phyloP scores from a whole-genome alignment of 2,329 filamentous ascomycete genomes.

The Colletotrichum costaricense region DNA sequence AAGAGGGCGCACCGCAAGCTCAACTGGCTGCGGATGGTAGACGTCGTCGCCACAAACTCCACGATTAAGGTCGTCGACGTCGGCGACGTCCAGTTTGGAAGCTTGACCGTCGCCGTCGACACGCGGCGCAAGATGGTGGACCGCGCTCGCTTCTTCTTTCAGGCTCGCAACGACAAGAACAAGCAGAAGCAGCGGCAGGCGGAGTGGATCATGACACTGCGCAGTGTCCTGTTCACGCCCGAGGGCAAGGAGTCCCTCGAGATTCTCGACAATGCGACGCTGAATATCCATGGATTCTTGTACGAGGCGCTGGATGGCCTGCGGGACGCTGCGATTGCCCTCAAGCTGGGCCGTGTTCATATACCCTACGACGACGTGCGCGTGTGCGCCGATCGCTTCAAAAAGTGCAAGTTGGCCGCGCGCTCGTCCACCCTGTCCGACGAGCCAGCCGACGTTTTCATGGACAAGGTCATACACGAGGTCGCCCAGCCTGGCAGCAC shows the following conservation, averaged over 20 bases:
- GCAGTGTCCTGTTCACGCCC: slow-evolving; percentile 89
- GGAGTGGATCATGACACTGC: slow-evolving; percentile 91
- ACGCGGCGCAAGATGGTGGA: slow-evolving; percentile 93
- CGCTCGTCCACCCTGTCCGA: slow-evolving; percentile 47
- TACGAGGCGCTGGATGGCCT: slow-evolving; percentile 88
- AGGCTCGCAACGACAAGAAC: slow-evolving; percentile 71
- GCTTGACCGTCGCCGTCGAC: slow-evolving; percentile 87
- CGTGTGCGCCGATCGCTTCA: slow-evolving; percentile 68
- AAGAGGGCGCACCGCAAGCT: slow-evolving; percentile 89
- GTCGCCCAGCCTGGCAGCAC: slow-evolving; percentile 74
- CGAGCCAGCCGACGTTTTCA: slow-evolving; percentile 70
- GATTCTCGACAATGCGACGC: slow-evolving; percentile 84
- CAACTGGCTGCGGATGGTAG: slow-evolving; percentile 88
- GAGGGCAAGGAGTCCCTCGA: slow-evolving; percentile 88
- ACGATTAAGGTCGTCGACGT: slow-evolving; percentile 82
- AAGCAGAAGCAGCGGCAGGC: slow-evolving; percentile 75
- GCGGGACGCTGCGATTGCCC: slow-evolving; percentile 86
- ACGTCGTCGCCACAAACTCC: slow-evolving; percentile 86
- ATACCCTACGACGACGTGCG: slow-evolving; percentile 90
- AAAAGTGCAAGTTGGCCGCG: slow-evolving; percentile 50
- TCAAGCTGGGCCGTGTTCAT: slow-evolving; percentile 92
- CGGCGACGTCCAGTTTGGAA: slow-evolving; percentile 86
- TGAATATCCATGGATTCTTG: slow-evolving; percentile 92
- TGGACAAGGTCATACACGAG: slow-evolving; percentile 81
- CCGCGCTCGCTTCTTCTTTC: slow-evolving; percentile 87